Evolutionary conservation across 2,329 filamentous ascomycete genomes (phyloP).

Genomic region (Diaporthe longicolla): DNA sequence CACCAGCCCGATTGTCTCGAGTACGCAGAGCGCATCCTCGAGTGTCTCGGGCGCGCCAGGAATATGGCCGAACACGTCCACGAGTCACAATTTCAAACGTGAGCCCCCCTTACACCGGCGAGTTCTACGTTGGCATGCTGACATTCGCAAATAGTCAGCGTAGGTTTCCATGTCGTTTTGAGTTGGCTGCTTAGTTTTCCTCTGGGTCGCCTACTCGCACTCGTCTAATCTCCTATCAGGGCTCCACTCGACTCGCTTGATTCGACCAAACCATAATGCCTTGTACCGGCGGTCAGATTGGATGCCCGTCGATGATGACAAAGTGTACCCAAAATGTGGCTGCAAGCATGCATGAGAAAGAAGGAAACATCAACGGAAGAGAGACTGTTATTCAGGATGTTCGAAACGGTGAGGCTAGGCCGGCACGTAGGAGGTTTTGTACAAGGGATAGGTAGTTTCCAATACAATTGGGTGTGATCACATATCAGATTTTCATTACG

Average conservation of each 20-base stretch:
- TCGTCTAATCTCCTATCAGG: constrained; percentile 23
- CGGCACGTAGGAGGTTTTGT: too few relatives aligned
- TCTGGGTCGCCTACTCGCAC: constrained; percentile 5
- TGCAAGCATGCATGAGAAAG: background rate
- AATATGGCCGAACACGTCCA: constrained; percentile 2
- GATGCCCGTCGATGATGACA: background rate
- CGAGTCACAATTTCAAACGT: background rate
- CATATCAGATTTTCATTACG: background rate
- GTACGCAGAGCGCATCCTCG: background rate
- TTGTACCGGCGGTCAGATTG: background rate
- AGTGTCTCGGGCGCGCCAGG: background rate
- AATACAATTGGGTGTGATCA: background rate
- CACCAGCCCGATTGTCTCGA: background rate
- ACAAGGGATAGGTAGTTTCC: background rate
- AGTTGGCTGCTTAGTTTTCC: background rate
- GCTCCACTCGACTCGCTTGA: constrained; percentile 12
- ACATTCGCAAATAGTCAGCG: background rate
- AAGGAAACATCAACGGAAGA: background rate
- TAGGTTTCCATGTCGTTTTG: background rate
- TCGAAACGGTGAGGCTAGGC: background rate
- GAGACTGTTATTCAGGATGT: background rate
- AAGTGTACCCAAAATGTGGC: background rate
- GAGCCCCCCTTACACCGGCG: background rate
- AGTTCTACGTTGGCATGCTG: background rate
- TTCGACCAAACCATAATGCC: background rate